phyloP scores from a whole-genome alignment of 768 basidiomycete species.

The Suillus tomentosus region DNA sequence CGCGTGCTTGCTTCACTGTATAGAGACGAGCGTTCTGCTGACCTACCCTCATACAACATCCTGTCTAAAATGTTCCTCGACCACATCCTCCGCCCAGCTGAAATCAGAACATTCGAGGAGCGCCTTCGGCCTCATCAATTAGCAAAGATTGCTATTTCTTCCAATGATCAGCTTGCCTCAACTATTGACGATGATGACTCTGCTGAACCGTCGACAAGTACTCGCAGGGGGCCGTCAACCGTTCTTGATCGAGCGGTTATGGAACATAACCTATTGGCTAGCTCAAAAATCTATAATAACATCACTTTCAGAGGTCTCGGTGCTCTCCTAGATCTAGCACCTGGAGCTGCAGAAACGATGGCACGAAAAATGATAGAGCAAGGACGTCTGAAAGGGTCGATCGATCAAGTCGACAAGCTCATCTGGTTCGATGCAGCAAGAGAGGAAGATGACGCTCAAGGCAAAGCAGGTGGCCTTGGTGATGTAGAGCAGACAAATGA shows the following conservation, averaged over 20 bases:
- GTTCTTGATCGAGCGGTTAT: conserved; percentile 97
- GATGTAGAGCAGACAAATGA: conserved; percentile 84
- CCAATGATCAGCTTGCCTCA: conserved; percentile 79
- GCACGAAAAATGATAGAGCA: conserved; percentile 99
- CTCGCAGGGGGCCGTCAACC: conserved; percentile 88
- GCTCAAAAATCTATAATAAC: conserved; percentile 96
- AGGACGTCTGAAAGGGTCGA: conserved; percentile 86
- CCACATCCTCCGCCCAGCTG: conserved; percentile 87
- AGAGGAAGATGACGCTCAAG: conserved; percentile 92
- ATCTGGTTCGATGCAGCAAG: conserved; percentile 89
- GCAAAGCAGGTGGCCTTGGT: conserved; percentile 91
- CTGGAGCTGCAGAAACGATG: conserved; percentile 95
- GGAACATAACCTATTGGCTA: conserved; percentile 97
- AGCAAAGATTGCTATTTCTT: conserved; percentile 84
- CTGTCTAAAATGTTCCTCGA: conserved; percentile 98
- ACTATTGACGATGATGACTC: conserved; percentile 58
- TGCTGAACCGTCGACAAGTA: conserved; percentile 61
- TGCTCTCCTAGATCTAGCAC: conserved; percentile 82
- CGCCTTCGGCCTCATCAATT: conserved; percentile 91
- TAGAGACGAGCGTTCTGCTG: conserved; percentile 85
- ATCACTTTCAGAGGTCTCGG: conserved; percentile 96
- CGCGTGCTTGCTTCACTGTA: conserved; percentile 90
- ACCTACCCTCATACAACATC: conserved; percentile 84
- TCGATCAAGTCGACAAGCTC: conserved; percentile 93
- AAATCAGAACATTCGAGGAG: conserved; percentile 87